These are phyloP conservation scores for Withania somnifera DNA, from an alignment of 305 asterid species.

Conservation along the genomic window DNA sequence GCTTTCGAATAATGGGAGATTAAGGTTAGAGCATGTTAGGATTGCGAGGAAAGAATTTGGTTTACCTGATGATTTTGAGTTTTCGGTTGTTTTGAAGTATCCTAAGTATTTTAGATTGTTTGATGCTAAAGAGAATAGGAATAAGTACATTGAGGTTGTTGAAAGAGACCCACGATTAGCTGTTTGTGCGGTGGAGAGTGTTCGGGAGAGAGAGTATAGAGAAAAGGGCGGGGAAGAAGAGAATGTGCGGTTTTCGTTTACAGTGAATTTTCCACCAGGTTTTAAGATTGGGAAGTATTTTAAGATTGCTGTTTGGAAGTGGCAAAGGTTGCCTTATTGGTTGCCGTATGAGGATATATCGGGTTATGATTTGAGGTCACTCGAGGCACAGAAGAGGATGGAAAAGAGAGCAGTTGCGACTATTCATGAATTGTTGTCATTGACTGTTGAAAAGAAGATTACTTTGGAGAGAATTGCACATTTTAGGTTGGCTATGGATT, in stretches of 20 bases:
- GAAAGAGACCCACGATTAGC: constrained; percentile 42
- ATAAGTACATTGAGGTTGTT: constrained; percentile 66
- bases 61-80: constrained; percentile 79
- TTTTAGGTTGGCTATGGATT: constrained; percentile 63
- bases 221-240: constrained; percentile 69
- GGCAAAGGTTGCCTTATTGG: constrained; percentile 98
- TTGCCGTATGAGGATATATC: constrained; percentile 78
- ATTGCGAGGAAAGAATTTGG: constrained; percentile 77
- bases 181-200: constrained; percentile 58
- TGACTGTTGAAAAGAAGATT: constrained; percentile 77
- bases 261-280: constrained; percentile 84
- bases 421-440: constrained; percentile 57
- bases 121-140: constrained; percentile 70
- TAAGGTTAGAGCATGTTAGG: constrained; percentile 69
- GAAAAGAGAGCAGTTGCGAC: constrained; percentile 86
- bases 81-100: constrained; percentile 56
- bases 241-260: constrained; percentile 64
- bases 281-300: constrained; percentile 79
- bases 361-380: constrained; percentile 68
- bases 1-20: constrained; percentile 63
- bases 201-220: constrained; percentile 66
- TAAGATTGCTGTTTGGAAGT: constrained; percentile 85
- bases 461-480: constrained; percentile 76
- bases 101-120: constrained; percentile 61
- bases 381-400: constrained; percentile 88